Base-by-base conservation (phyloP, 768 basidiomycete species). In the Russula griseocarnosa region DNA sequence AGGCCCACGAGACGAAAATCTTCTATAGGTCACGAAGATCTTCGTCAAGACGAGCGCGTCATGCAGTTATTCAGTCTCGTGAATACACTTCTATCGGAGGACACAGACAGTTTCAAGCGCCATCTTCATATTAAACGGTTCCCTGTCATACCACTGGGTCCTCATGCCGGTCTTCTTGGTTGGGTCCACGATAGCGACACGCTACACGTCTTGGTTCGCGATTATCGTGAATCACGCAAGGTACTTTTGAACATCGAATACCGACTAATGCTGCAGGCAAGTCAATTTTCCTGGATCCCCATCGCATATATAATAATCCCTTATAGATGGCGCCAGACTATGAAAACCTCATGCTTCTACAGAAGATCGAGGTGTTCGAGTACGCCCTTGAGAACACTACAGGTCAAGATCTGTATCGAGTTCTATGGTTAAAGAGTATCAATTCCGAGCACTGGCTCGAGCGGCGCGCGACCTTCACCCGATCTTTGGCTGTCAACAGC, bases 401-500 rank as follows among this genome's bases (percentile, higher is more conserved):
- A 0, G 97, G 97, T 1, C 97, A 98, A 75, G 97, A 99, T 72
- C 79, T 99, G 14, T 99, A 99, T 74, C 82, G 94, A 14, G 94
- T 99, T 11, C 77, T 99, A 16, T 99, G 97, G 97, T 80, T 99
- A 67, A 97, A 95, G 79, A 94, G 92, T 72, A 74, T 81, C 66
- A 95, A 92, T 72, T 99, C 97, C 2, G 97, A 98, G 70, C 93
- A 97, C 69, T 99, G 97, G 97, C 78, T 99, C 32, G 97, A 98
- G 72, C 85, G 97, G 24, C 86, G 97, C 52, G 92, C 94, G 20
- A 95, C 92, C 0, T 98, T 98, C 73, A 98, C 95, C 2, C 85
- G 96, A 38, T 96, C 94, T 20, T 84, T 99, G 32, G 96, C 93
- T 5, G 91, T 97, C 61, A 98, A 92, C 74, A 96, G 93, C 73